These are phyloP conservation scores for Solanum pennellii DNA, from an alignment of 257 asterid genomes.

Conservation along the genomic window DNA sequence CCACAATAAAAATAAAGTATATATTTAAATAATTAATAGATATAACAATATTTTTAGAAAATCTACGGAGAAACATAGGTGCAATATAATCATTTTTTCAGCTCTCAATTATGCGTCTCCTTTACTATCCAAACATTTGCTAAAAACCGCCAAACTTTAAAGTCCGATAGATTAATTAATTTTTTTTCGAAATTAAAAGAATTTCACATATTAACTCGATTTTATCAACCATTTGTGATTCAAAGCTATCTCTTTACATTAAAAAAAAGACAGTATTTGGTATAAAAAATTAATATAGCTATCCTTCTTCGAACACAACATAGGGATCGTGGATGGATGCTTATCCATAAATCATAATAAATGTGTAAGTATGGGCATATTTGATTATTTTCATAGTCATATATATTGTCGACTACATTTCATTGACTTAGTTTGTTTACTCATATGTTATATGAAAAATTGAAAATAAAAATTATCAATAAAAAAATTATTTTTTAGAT, in stretches of 20 bases:
- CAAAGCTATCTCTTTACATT: not conserved
- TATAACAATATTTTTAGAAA: not conserved
- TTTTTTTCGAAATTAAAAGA: no score
- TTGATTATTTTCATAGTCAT: not conserved
- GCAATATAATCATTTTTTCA: not conserved
- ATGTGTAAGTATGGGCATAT: not conserved
- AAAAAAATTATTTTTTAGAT: accelerated
- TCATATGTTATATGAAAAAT: no score
- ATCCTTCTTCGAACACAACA: not conserved
- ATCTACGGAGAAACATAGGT: not conserved
- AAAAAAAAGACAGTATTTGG: not conserved
- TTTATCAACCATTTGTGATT: not conserved
- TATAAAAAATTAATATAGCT: not conserved
- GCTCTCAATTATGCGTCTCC: not conserved
- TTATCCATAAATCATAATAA: not conserved
- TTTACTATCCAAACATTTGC: not conserved
- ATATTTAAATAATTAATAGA: not conserved
- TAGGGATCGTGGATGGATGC: not conserved
- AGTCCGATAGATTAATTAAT: not conserved
- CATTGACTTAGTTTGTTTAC: not conserved
- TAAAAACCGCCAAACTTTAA: not conserved
- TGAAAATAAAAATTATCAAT: no score
- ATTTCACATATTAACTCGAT: not conserved
- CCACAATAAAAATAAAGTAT: accelerated
- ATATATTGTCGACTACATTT: not conserved